These are phyloP conservation scores for Boehmeria nivea DNA, from an alignment of 306 rosid species.

Conservation along the genomic window DNA sequence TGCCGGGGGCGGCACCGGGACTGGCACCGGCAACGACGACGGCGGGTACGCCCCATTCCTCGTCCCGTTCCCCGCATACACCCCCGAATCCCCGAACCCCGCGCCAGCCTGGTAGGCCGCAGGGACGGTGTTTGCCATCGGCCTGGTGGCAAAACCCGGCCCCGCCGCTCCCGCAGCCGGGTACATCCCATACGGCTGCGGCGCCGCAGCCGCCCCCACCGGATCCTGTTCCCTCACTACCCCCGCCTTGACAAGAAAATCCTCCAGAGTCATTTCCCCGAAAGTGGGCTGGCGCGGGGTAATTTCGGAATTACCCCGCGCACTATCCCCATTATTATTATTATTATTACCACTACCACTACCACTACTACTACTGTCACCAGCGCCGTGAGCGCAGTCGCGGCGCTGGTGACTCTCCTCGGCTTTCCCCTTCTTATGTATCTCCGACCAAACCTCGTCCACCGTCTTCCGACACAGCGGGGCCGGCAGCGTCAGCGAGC, in stretches of 20 bases:
- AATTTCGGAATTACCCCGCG: constrained; percentile 37
- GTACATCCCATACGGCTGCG: constrained; percentile 38
- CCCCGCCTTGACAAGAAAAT: constrained; percentile 84
- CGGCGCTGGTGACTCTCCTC: constrained; percentile 8
- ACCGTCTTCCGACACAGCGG: constrained; percentile 80
- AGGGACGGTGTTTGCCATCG: constrained; percentile 4
- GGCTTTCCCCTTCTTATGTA: constrained; percentile 38
- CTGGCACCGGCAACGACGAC: constrained; percentile 4
- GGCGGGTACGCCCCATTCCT: constrained; percentile 34
- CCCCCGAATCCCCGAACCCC: constrained; percentile 38
- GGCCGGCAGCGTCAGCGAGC: constrained; percentile 68
- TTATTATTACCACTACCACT: background rate
- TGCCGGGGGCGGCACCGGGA: no score
- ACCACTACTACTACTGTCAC: no score
- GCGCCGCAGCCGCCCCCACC: background rate
- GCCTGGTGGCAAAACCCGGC: constrained; percentile 32
- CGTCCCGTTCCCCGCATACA: constrained; percentile 41
- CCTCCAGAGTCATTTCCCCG: constrained; percentile 93
- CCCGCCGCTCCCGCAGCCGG: constrained; percentile 25
- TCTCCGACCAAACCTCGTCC: constrained; percentile 93
- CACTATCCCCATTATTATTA: constrained; percentile 2
- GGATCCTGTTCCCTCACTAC: constrained; percentile 50
- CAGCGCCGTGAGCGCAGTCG: constrained; percentile 6
- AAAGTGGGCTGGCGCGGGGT: constrained; percentile 73
- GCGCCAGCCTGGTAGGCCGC: constrained; percentile 21